Base-by-base conservation (phyloP, 345 rosid species). In the Citrus unshiu region DNA sequence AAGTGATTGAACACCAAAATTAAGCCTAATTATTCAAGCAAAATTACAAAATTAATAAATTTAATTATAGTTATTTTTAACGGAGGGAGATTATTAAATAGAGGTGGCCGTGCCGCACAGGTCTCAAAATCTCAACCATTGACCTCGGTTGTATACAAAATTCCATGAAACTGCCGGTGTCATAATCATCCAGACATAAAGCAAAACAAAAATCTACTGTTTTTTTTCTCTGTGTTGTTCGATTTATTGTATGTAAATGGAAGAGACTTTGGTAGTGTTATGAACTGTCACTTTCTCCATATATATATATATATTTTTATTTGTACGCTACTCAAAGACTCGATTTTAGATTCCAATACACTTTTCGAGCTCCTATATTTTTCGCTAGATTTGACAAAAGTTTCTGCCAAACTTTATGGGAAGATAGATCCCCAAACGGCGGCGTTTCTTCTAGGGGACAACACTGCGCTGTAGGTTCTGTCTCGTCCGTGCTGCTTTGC, bases 361-460 rank as follows among this genome's bases (percentile, higher is more conserved):
- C 56, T 39, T 35, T 79, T 51, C 54, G 34, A 66, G 40, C 40
- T 75, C 61, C 25, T 13, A 13, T 30, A 30, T 46, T 75, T 40
- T 74, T 27, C 8, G 2, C 35, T 62, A 5, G 6, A 21, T 18
- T 61, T 65, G 13, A 27, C 70, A 54, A 35, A 66, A 56, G 65
- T 76, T 32, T 24, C n/a, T 56, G 30, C 46, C 4, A 13, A 30
- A 4, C 72, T 35, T 35, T 34, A n/a, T 9, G 51, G 79, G 79
- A 56, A 66, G 79, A 67, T 66, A 46, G 51, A 46, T 46, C 51
- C 78, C 24, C 67, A 34, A 67, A 34, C 30, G 51, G 27, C n/a
- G 51, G 37, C 22, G 49, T 56, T 68, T 21, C 51, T 13, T 46
- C 18, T 0, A 13, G 16, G 51, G 51, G 51, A 46, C 51, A 46